Base-by-base conservation (phyloP, 306 rosid genomes). In the Betula pendula region DNA sequence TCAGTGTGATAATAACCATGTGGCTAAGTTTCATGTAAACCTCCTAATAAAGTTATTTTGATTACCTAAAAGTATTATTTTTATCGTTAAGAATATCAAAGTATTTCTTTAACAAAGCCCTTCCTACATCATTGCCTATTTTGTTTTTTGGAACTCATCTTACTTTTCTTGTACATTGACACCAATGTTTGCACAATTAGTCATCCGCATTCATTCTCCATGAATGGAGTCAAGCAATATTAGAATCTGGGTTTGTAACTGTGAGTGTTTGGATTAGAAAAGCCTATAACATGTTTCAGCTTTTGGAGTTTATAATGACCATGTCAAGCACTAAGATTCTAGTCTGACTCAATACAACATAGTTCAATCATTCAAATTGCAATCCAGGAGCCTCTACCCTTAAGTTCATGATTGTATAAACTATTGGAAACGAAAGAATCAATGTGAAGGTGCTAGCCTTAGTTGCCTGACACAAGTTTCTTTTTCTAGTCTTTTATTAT, bases 1-100 rank as follows among this genome's bases (percentile, higher is more conserved):
- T 43, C 43, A 4, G 77, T 71, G 81, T 81, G 81, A 16, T 49
- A 69, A 67, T 85, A 81, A 77, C 71, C 45, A 24, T 79, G 82
- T 86, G 79, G 79, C 44, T 45, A 31, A 72, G 70, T 84, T 87
- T 63, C 22, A 73, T 71, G 63, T 62, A 55, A 67, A 50, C 70
- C 83, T 80, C 66, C 47, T 20, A 48, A 69, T 69, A 81, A 58
- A 19, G 75, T 55, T 53, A 56, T 53, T 53, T 83, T 69, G 71
- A 68, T 72, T 52, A 68, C 72, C 68, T 73, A 62, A 72, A 52
- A 76, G 62, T 82, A 75, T 63, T 52, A 43, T 49, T 29, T 85
- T 59, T 59, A 74, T 56, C 52, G 25, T 44, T 60, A 71, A 42
- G 42, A 71, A 17, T 27, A 24, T 75, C 74, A 55, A 48, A 77